Conservation (phyloP, 305 asterid species). For the Stenogyne calaminthoides region DNA sequence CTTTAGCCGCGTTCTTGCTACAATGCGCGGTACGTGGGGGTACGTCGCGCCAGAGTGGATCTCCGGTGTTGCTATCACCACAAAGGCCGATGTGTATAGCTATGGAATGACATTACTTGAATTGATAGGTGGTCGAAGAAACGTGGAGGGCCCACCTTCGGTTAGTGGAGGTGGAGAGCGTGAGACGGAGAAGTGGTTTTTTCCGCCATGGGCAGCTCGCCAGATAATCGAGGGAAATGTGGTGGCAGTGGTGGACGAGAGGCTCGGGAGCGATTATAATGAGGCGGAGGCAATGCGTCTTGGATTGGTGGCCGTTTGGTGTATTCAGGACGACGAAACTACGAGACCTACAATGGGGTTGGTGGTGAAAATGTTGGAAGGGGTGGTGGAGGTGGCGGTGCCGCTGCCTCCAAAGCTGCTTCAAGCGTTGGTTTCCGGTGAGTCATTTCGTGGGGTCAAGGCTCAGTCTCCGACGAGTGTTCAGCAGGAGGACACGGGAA, state of each 20-base stretch:
- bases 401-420: conserved; percentile 80
- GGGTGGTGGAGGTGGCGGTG: conserved; percentile 63
- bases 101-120: conserved; percentile 84
- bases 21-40: conserved; percentile 89
- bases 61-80: conserved; percentile 81
- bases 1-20: conserved; percentile 66
- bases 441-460: conserved; percentile 66
- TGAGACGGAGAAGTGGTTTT: conserved; percentile 62
- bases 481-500: conserved; percentile 30
- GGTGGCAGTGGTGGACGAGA: conserved; percentile 51
- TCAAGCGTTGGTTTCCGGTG: conserved; percentile 84
- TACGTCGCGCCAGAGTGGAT: conserved; percentile 91
- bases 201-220: conserved; percentile 75
- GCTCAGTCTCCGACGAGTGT: conserved; percentile 38
- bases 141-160: conserved; percentile 67
- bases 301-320: conserved; percentile 70
- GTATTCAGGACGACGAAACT: conserved; percentile 78
- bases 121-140: conserved; percentile 66
- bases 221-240: conserved; percentile 60
- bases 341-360: conserved; percentile 75
- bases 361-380: conserved; percentile 88
- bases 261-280: conserved; percentile 49
- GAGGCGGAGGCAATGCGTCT: conserved; percentile 53
- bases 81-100: conserved; percentile 83
- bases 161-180: conserved; percentile 42